Evolutionary conservation across 2,329 filamentous ascomycete genomes (phyloP), one percentile per base, ranked within the genome.

Genomic region (Colletotrichum cereale): DNA sequence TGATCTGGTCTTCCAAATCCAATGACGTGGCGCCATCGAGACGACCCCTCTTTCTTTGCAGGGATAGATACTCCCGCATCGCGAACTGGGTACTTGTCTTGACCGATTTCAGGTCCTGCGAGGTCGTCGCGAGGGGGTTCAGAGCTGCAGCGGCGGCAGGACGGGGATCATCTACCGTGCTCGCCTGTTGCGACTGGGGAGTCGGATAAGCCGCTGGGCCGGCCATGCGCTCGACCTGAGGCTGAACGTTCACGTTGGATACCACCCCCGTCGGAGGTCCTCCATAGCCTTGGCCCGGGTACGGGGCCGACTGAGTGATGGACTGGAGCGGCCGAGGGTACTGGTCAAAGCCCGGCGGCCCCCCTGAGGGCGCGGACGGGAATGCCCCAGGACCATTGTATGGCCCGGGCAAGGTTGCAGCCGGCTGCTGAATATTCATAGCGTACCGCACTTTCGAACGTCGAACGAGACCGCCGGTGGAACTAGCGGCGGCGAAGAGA

Each of bases 1-100:
- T 80, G 56, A 88, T 77, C 36, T 83, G 83, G 3, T 81, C 78
- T 56, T 87, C 84, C 42, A 85, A 77, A n/a, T 81, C 80, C 24
- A 80, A 73, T 44, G 74, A 79, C 74, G 75, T 79, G 67, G 77
- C 77, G 42, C 74, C 78, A 50, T 76, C 79, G 56, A 72, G 73
- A 55, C 74, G 75, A 63, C 73, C 76, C 62, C 78, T 74, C 75
- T 79, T 78, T 24, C 75, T 76, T 74, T 79, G 78, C 21, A 83
- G 72, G 3, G 75, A 76, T 26, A 82, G 67, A 60, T 80, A 81
- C 73, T 84, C 81, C 42, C 78, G 77, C 61, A 84, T 67, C 5
- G 79, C 78, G 66, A 79, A 79, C 58, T 82, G 80, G 53, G 80
- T 82, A 67, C 77, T 82, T 5, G 77, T 76, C 72, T 76, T 79